Evolutionary conservation across 305 asterid species (phyloP).

Genomic region (Fraxinus xanthoxyloides): DNA sequence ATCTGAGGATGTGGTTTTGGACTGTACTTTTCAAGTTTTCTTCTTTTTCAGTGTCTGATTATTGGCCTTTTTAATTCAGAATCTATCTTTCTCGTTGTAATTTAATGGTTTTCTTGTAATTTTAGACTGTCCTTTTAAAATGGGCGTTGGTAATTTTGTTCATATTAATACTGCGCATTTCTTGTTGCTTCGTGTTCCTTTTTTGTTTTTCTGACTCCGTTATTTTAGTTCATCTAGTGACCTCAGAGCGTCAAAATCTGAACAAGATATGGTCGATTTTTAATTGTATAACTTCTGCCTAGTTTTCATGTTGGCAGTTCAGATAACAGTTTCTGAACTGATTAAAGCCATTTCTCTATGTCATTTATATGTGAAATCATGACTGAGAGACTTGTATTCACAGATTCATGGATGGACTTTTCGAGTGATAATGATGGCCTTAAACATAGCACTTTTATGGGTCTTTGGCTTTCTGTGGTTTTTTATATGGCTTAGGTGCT

Average conservation of each 20-base stretch:
- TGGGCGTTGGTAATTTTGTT: neutral
- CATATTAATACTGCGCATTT: neutral
- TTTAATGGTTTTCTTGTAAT: conserved; percentile 9
- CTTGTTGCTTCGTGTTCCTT: neutral
- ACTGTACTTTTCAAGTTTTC: neutral
- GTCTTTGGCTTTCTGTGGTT: conserved; percentile 17
- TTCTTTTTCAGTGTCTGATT: neutral
- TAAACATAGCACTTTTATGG: neutral
- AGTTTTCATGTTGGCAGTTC: neutral
- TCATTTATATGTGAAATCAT: neutral
- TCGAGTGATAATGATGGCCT: neutral
- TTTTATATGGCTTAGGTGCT: conserved; percentile 2
- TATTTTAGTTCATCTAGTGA: neutral
- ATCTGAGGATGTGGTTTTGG: neutral
- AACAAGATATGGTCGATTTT: neutral
- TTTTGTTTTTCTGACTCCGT: neutral
- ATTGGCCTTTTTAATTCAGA: conserved; percentile 6
- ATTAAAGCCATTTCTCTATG: neutral
- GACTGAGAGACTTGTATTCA: neutral
- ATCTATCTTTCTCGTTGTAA: neutral
- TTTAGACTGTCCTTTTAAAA: neutral
- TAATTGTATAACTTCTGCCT: neutral
- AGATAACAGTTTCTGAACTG: neutral
- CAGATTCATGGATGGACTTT: neutral
- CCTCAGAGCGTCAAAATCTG: neutral